Percentiles rank a stretch among this genome's conserved stretches.
These are phyloP conservation scores for Sporothrix curviconia DNA, from an alignment of 2,329 filamentous ascomycete genomes.

Conservation along the genomic window DNA sequence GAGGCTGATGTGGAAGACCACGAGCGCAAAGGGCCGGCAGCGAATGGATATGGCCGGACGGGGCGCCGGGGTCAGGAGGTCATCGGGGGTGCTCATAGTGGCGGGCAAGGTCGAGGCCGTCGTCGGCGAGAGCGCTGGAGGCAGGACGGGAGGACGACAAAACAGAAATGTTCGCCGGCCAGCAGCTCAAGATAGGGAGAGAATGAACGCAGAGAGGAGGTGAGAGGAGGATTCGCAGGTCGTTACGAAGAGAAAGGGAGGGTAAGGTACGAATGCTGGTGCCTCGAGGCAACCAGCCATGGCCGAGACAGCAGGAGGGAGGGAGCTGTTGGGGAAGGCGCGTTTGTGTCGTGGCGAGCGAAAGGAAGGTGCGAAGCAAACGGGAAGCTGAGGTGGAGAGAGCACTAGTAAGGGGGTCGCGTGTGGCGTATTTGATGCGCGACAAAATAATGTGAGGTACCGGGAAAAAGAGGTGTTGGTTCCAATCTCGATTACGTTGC, in stretches of 20 bases:
- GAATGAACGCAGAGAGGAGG: neutral
- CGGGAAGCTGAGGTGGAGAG: neutral
- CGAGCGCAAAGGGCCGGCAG: constrained; percentile 15
- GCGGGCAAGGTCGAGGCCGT: neutral
- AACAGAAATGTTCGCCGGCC: neutral
- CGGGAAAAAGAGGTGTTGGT: neutral
- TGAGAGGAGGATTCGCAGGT: neutral
- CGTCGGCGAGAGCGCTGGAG: constrained; percentile 9
- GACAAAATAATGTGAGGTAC: neutral
- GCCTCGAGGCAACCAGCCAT: constrained; percentile 8
- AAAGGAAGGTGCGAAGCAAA: neutral
- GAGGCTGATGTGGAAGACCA: neutral
- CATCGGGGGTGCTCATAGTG: constrained; percentile 33
- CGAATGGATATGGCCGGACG: constrained; percentile 25
- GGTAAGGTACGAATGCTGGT: neutral
- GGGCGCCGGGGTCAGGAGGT: constrained; percentile 21
- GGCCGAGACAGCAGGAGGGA: neutral
- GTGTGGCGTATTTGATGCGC: neutral
- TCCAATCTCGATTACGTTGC: neutral
- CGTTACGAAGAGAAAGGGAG: neutral
- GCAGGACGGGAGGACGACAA: neutral
- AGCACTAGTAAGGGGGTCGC: too few relatives aligned
- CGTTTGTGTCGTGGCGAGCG: neutral
- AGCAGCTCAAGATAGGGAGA: neutral
- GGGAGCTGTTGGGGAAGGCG: neutral